A percentile compares a stretch with the other conserved stretches of the same genome.
Conservation (phyloP, 2,329 filamentous ascomycete species). For the Phaeosphaeriaceae sp. region DNA sequence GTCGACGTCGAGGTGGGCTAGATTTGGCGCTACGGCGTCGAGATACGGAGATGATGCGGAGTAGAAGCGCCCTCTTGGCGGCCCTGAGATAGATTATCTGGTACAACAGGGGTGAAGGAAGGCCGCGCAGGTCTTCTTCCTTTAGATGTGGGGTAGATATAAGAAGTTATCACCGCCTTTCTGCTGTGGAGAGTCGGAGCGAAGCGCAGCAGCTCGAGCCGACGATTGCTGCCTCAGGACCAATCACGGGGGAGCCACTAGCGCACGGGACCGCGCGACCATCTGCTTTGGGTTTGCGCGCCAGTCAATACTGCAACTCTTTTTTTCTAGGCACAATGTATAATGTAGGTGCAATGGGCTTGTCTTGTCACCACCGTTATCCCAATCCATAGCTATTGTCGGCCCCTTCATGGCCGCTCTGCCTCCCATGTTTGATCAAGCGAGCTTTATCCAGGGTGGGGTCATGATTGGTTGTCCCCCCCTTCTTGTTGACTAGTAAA, state of each 20-base stretch:
- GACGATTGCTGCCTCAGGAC: conserved; percentile 3
- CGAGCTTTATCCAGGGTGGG: conserved; percentile 2
- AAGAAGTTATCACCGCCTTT: conserved; percentile 9
- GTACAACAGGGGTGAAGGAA: background rate
- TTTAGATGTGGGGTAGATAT: conserved; percentile 5
- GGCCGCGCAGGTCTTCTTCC: conserved; percentile 3
- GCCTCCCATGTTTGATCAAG: background rate
- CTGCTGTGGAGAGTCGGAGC: conserved; percentile 9
- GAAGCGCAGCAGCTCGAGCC: conserved; percentile 2
- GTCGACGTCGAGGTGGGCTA: conserved; percentile 2
- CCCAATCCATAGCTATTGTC: too few relatives aligned
- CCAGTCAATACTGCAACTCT: background rate
- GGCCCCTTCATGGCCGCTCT: too few relatives aligned
- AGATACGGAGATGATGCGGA: conserved; percentile 9
- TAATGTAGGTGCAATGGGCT: too few relatives aligned
- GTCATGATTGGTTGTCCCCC: conserved; percentile 8
- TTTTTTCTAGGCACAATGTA: too few relatives aligned
- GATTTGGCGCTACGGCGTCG: conserved; percentile 9
- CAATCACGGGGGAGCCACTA: conserved; percentile 2
- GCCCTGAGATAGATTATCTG: conserved; percentile 3
- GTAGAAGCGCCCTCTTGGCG: conserved; percentile 8
- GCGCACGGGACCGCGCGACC: conserved; percentile 9
- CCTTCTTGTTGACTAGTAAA: background rate
- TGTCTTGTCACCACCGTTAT: too few relatives aligned
- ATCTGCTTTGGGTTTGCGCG: conserved; percentile 3